These are phyloP conservation scores for Quercus bicolor DNA, from an alignment of 306 rosid genomes.

Conservation along the genomic window DNA sequence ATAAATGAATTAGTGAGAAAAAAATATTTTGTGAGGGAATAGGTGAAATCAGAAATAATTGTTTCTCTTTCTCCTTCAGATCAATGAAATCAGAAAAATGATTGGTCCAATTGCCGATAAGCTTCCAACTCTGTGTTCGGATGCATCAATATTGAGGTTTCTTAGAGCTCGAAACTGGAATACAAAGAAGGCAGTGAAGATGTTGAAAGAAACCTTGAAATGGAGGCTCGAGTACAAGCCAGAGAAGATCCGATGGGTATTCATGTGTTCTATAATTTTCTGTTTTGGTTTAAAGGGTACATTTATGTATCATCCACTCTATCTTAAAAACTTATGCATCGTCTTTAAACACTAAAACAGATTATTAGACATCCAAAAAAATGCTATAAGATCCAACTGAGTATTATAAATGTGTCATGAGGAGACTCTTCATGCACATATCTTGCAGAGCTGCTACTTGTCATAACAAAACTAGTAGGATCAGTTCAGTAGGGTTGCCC, in stretches of 20 bases:
- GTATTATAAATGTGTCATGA: background rate
- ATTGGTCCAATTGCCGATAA: conserved; percentile 60
- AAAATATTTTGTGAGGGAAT: background rate
- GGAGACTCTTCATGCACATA: background rate
- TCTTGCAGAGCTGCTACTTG: background rate
- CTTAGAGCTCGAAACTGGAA: conserved; percentile 69
- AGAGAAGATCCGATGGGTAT: conserved; percentile 67
- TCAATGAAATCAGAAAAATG: conserved; percentile 53
- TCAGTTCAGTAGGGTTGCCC: background rate
- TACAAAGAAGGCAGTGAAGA: conserved; percentile 57
- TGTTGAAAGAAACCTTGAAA: conserved; percentile 58
- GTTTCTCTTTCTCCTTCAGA: conserved; percentile 30
- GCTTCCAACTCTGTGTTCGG: conserved; percentile 49
- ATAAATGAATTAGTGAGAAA: background rate
- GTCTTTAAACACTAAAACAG: conserved; percentile 1
- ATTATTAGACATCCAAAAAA: background rate
- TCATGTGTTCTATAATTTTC: conserved; percentile 1
- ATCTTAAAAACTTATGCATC: background rate
- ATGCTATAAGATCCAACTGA: background rate
- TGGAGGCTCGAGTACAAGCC: conserved; percentile 81
- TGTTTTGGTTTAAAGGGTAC: background rate
- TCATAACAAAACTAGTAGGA: background rate
- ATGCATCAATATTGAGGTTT: conserved; percentile 58
- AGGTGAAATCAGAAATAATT: conserved; percentile 9
- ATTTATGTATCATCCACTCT: background rate